These are phyloP conservation scores for Geranium brycei DNA, from an alignment of 345 rosid genomes.

Conservation along the genomic window DNA sequence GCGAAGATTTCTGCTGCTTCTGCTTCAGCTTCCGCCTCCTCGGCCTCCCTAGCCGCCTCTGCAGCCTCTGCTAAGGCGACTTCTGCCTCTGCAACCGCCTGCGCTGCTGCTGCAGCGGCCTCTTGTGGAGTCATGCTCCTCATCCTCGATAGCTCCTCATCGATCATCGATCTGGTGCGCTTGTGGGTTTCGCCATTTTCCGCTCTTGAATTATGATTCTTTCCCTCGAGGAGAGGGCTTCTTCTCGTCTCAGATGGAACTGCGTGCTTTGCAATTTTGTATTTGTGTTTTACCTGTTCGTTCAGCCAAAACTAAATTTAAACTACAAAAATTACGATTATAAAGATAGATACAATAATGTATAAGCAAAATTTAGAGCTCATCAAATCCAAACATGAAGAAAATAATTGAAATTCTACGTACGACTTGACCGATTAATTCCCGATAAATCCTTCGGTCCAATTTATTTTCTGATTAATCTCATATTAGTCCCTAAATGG, in stretches of 20 bases:
- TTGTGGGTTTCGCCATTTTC: slow-evolving; percentile 33
- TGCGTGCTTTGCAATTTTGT: slow-evolving; percentile 37
- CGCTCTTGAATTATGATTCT: slow-evolving; percentile 31
- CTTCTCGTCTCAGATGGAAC: slow-evolving; percentile 32
- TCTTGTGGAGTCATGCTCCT: slow-evolving; percentile 67
- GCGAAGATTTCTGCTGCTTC: slow-evolving; percentile 72
- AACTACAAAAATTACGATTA: background rate
- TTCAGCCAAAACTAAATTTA: background rate
- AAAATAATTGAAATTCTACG: no score
- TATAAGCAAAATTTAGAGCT: no score
- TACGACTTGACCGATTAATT: no score
- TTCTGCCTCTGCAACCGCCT: slow-evolving; percentile 82
- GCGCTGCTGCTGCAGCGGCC: slow-evolving; percentile 79
- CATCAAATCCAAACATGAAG: no score
- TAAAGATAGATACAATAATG: background rate
- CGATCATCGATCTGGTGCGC: slow-evolving; percentile 35
- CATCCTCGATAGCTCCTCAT: slow-evolving; percentile 43
- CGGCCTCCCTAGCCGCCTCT: slow-evolving; percentile 78
- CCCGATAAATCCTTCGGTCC: no score
- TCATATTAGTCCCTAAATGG: no score
- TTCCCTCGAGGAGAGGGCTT: slow-evolving; percentile 39
- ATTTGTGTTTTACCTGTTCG: slow-evolving; percentile 72
- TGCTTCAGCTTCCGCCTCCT: slow-evolving; percentile 77
- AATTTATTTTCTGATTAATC: no score
- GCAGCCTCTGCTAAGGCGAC: slow-evolving; percentile 77